Evolutionary conservation across 805 yeast species (phyloP).

Genomic region (Teunomyces pallodes): DNA sequence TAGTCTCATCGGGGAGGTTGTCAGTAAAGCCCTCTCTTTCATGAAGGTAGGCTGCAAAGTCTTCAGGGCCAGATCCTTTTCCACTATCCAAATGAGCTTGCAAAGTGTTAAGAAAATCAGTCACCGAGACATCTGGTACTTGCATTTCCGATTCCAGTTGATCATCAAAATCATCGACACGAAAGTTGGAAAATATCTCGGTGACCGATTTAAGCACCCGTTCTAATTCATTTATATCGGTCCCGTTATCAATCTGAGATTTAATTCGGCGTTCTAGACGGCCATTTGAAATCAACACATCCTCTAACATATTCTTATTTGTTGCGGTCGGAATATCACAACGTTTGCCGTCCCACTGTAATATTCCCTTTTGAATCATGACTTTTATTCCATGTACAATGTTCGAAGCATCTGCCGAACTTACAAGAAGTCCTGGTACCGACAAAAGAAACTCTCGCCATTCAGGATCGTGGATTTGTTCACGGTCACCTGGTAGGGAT

Average conservation of each 20-base stretch:
- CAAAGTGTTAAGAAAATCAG: background rate
- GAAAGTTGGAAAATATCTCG: no score
- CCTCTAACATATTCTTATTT: background rate
- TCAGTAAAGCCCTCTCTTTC: slow-evolving; percentile 3
- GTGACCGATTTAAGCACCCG: background rate
- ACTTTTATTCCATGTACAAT: background rate
- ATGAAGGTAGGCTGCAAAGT: slow-evolving; percentile 9
- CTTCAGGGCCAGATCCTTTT: slow-evolving; percentile 3
- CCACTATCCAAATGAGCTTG: background rate
- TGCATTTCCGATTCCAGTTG: background rate
- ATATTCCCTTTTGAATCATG: background rate
- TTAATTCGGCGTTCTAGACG: no score
- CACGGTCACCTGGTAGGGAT: no score
- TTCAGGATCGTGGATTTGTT: background rate
- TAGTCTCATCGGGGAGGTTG: background rate
- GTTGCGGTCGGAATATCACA: background rate
- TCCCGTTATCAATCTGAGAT: no score
- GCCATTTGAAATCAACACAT: background rate
- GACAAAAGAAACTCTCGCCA: background rate
- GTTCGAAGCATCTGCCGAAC: background rate
- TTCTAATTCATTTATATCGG: background rate
- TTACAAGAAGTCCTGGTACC: background rate
- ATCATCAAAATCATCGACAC: background rate
- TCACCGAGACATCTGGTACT: background rate
- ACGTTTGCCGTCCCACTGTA: background rate